Evolutionary conservation across 2,329 filamentous ascomycete genomes (phyloP).

Genomic region (Aspergillus calidoustus): DNA sequence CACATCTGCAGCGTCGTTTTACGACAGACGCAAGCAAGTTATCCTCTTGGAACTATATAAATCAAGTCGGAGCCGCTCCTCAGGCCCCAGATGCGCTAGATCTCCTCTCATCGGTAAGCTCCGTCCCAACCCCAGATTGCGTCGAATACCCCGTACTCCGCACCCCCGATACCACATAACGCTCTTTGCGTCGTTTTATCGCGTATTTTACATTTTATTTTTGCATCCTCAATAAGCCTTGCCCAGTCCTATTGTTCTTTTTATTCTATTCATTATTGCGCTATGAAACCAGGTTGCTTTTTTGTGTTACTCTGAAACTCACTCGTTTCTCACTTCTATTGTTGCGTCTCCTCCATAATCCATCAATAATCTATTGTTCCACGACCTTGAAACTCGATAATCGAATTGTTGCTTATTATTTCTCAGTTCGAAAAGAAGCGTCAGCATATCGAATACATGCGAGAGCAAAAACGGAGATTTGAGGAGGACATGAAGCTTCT

Average conservation of each 20-base stretch:
- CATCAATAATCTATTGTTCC: conserved; percentile 8
- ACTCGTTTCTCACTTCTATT: background rate
- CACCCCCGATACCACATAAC: background rate
- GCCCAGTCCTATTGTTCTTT: background rate
- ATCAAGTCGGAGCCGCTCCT: conserved; percentile 50
- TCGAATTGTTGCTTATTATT: conserved; percentile 42
- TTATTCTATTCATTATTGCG: background rate
- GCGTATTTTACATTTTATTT: conserved; percentile 4
- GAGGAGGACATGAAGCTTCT: conserved; percentile 91
- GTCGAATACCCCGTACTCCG: background rate
- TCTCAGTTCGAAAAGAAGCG: conserved; percentile 89
- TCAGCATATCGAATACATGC: conserved; percentile 86
- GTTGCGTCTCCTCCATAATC: conserved; percentile 9
- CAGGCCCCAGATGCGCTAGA: conserved; percentile 60
- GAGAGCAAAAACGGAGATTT: conserved; percentile 85
- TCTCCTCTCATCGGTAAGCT: conserved; percentile 58
- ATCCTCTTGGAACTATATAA: conserved; percentile 72
- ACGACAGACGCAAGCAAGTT: conserved; percentile 88
- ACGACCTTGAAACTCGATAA: background rate
- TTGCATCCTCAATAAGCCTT: background rate
- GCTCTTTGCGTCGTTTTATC: background rate
- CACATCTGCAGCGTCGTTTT: conserved; percentile 84
- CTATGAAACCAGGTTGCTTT: background rate
- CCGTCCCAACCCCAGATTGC: conserved; percentile 11
- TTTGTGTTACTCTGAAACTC: background rate